A percentile compares a stretch with the other conserved stretches of the same genome.
These are phyloP conservation scores for Hymenotorrendiella dingleyae DNA, from an alignment of 2,329 filamentous ascomycete genomes.

Conservation along the genomic window DNA sequence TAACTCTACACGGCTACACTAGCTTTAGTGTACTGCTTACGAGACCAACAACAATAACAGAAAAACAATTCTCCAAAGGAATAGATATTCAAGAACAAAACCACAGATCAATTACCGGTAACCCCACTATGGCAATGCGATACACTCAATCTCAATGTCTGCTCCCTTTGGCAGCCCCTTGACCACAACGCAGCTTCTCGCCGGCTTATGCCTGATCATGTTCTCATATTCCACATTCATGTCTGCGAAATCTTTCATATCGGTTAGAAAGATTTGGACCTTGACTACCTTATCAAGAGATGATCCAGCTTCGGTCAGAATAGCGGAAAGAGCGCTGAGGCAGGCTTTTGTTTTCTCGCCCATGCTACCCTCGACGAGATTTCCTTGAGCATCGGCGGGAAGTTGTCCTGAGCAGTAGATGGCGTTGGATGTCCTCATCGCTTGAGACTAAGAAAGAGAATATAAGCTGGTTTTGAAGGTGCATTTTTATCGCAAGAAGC, in stretches of 20 bases:
- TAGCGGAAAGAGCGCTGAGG: constrained; percentile 75
- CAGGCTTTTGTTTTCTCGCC: constrained; percentile 57
- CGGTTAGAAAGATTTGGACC: constrained; percentile 83
- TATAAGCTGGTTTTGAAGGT: constrained; percentile 12
- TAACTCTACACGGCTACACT: too few species aligned
- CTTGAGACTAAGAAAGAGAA: constrained; percentile 47
- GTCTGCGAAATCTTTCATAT: constrained; percentile 83
- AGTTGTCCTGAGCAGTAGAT: constrained; percentile 60
- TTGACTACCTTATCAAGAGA: constrained; percentile 79
- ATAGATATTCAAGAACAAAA: too few species aligned
- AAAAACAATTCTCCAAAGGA: too few species aligned
- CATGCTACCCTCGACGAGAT: constrained; percentile 46
- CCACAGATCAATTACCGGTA: too few species aligned
- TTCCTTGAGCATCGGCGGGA: constrained; percentile 26
- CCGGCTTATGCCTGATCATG: constrained; percentile 78
- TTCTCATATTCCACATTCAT: constrained; percentile 85
- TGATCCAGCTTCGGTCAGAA: constrained; percentile 76
- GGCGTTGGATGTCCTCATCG: constrained; percentile 58
- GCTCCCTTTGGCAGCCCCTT: constrained; percentile 83
- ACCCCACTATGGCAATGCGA: constrained; percentile 54
- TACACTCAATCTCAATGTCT: constrained; percentile 84
- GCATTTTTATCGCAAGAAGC: not conserved
- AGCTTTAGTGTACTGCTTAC: too few species aligned
- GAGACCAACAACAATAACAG: too few species aligned
- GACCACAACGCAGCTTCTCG: constrained; percentile 84